These are phyloP conservation scores for Plicaturopsis crispa DNA, from an alignment of 768 basidiomycete genomes.

Conservation along the genomic window DNA sequence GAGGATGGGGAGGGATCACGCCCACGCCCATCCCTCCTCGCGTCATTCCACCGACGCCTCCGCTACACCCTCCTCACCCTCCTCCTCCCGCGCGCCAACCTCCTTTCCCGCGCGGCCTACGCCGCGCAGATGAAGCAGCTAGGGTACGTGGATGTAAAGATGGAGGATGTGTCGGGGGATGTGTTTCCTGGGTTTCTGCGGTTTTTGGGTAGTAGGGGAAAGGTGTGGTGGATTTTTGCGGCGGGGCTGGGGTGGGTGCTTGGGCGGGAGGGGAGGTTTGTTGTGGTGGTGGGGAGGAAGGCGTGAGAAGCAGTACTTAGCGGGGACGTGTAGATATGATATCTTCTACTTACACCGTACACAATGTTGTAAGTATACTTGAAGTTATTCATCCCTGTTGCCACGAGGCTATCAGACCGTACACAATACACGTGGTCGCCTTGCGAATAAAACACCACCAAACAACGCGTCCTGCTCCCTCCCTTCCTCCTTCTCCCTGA, in stretches of 20 bases:
- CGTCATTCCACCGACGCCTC: constrained; percentile 12
- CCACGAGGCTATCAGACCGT: too few species aligned
- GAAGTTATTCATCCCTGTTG: too few species aligned
- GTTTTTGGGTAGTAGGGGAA: constrained; percentile 39
- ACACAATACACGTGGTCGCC: too few species aligned
- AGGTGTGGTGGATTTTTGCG: constrained; percentile 34
- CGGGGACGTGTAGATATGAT: too few species aligned
- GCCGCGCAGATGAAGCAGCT: constrained; percentile 31
- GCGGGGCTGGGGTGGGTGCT: constrained; percentile 19
- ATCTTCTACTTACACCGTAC: too few species aligned
- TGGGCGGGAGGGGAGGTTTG: constrained; percentile 11
- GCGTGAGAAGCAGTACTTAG: too few species aligned
- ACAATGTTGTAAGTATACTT: too few species aligned
- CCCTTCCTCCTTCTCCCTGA: too few species aligned
- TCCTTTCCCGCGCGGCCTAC: constrained; percentile 39
- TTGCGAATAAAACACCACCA: too few species aligned
- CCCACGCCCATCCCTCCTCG: constrained; percentile 11
- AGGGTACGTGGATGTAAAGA: constrained; percentile 44
- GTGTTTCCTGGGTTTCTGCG: constrained; percentile 51
- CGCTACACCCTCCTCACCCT: constrained; percentile 23
- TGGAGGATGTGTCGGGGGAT: constrained; percentile 48
- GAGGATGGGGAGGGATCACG: too few species aligned
- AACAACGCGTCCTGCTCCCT: too few species aligned
- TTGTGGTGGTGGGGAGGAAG: not conserved
- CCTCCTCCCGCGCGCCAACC: constrained; percentile 41